phyloP scores from a whole-genome alignment of 2,329 filamentous ascomycete species.

The Ophiosphaerella korrae region DNA sequence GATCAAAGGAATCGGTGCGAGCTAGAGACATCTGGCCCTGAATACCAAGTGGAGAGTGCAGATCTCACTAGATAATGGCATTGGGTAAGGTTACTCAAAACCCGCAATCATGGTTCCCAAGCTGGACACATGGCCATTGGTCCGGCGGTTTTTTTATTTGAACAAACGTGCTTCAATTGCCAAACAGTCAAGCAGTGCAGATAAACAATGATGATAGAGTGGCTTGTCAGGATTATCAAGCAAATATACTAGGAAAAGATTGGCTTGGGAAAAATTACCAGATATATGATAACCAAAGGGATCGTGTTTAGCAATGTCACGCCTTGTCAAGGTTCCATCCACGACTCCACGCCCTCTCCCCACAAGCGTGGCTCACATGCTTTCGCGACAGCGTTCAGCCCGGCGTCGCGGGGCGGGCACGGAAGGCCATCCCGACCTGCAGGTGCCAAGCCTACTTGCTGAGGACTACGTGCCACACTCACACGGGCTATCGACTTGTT shows the following conservation, averaged over 20 bases:
- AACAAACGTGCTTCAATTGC: constrained; percentile 21
- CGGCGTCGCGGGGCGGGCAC: constrained; percentile 23
- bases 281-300: constrained; percentile 8
- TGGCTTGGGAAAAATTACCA: constrained; percentile 6
- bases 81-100: constrained; percentile 24
- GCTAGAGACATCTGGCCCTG: background rate
- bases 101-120: constrained; percentile 34
- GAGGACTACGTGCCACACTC: constrained; percentile 9
- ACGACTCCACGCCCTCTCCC: constrained; percentile 14
- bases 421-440: constrained; percentile 27
- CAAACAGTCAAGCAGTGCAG: constrained; percentile 21
- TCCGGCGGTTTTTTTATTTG: constrained; percentile 16
- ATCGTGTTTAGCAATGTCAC: constrained; percentile 24
- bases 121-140: constrained; percentile 31
- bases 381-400: constrained; percentile 25
- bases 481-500: constrained; percentile 16
- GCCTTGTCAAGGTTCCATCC: constrained; percentile 11
- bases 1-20: no score
- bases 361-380: constrained; percentile 24
- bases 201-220: constrained; percentile 18
- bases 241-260: background rate
- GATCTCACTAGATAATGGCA: constrained; percentile 12
- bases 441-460: constrained; percentile 15
- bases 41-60: constrained; percentile 19
- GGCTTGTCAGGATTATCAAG: background rate